Evolutionary conservation across 1,284 basidiomycete species (phyloP).

Genomic region (Ceratobasidium papillatum): DNA sequence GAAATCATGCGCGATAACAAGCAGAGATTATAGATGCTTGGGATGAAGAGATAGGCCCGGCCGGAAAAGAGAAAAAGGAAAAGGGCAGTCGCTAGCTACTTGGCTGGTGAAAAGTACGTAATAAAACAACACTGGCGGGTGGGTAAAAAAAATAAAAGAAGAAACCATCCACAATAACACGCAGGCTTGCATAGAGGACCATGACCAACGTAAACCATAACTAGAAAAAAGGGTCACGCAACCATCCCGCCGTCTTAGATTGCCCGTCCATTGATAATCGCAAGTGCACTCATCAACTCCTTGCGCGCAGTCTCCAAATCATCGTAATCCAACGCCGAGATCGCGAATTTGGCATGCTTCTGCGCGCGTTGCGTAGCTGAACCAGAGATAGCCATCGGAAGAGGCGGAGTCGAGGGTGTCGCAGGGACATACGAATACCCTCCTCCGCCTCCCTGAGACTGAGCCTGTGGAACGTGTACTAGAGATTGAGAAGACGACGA

Average conservation of each 20-base stretch:
- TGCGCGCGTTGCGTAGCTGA: constrained; percentile 55
- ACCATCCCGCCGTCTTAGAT: neutral
- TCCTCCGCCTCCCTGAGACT: neutral
- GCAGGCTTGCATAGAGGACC: neutral
- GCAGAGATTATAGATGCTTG: neutral
- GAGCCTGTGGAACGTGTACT: constrained; percentile 34
- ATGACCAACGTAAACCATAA: neutral
- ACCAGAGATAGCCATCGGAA: constrained; percentile 46
- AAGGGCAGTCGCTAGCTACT: neutral
- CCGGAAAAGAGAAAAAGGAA: neutral
- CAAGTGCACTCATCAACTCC: constrained; percentile 79
- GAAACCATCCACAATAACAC: neutral
- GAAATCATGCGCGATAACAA: neutral
- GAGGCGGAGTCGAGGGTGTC: constrained; percentile 44
- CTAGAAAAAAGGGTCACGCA: neutral
- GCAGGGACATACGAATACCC: constrained; percentile 33
- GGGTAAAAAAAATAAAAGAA: neutral
- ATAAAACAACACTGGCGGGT: neutral
- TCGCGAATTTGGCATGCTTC: constrained; percentile 90
- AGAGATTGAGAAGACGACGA: constrained; percentile 4
- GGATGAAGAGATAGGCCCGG: neutral
- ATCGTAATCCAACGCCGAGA: constrained; percentile 93
- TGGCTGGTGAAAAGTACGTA: neutral
- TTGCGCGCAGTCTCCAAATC: constrained; percentile 83
- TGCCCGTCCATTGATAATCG: constrained; percentile 62